Percentiles rank a stretch among this genome's conserved stretches.
phyloP scores from a whole-genome alignment of 768 basidiomycete species.

The Lentinula detonsa region DNA sequence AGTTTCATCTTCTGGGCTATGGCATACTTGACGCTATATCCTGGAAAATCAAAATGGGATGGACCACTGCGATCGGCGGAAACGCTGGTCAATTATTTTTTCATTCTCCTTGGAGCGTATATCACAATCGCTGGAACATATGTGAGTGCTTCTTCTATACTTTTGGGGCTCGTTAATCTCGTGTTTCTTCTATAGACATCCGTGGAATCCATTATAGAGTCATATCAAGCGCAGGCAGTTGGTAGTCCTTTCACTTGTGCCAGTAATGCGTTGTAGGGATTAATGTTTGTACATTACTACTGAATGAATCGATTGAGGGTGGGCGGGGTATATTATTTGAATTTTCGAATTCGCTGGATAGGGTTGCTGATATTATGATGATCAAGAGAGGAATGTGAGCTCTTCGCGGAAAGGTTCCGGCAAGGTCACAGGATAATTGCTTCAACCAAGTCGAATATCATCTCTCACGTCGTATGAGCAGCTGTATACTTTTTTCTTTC shows the following conservation, averaged over 20 bases:
- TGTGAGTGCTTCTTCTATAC: constrained; percentile 15
- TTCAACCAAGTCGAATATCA: not conserved
- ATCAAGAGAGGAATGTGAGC: too few relatives aligned
- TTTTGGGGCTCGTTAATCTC: not conserved
- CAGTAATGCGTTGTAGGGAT: constrained; percentile 21
- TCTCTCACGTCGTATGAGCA: not conserved
- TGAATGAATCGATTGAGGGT: too few relatives aligned
- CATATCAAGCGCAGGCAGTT: constrained; percentile 21
- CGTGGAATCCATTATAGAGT: constrained; percentile 28
- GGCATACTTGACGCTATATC: constrained; percentile 34
- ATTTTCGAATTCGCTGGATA: too few relatives aligned
- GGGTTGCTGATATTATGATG: too few relatives aligned
- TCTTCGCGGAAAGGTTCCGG: not conserved
- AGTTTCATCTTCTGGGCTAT: constrained; percentile 39
- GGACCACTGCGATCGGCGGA: constrained; percentile 22
- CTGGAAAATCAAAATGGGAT: constrained; percentile 27
- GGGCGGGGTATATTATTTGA: too few relatives aligned
- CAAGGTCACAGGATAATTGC: not conserved
- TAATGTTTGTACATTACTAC: not conserved
- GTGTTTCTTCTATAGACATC: constrained; percentile 20
- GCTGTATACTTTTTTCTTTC: not conserved
- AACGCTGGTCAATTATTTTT: constrained; percentile 30
- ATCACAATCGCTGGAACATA: constrained; percentile 34
- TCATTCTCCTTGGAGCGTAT: constrained; percentile 30
- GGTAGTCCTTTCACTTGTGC: constrained; percentile 27